Evolutionary conservation across 2,329 filamentous ascomycete species (phyloP), one percentile per base, ranked within the genome.

Genomic region (Apiospora malaysiana): DNA sequence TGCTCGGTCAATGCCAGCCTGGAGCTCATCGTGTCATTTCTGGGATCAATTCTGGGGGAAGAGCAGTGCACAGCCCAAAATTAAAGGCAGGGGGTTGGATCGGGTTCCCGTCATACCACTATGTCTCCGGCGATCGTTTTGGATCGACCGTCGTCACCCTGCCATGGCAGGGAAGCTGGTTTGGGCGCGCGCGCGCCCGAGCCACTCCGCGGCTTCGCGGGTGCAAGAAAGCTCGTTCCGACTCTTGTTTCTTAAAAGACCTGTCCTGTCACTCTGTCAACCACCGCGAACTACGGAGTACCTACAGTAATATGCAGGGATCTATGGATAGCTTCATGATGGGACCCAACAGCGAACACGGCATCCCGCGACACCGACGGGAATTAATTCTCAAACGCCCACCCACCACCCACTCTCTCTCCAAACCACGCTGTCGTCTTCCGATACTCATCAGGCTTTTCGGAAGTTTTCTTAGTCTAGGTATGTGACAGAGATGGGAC

Each of bases 91-190:
- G 56, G 51, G 56, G 56, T 23, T 40, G 56, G 56, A 63, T 63
- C 56, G 56, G 51, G 51, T 21, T 63, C 56, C 56, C 56, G 56
- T 63, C 56, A 63, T 63, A 45, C 65, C 65, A 67, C 23, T 12
- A 23, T 25, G 45, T 67, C 27, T 45, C 25, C 65, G 65, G 43
- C 65, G 65, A 67, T 67, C 65, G 65, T 67, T 67, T 67, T 23
- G 45, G 65, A 70, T 37, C 49, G 63, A 67, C 43, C 65, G 10
- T 68, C 72, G 75, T 79, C 76, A 72, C 76, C 78, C 72, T 75
- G 78, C 75, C 77, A 78, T 12, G 10, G 42, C 42, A 12, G 76
- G 78, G 72, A 43, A 32, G 45, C 27, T 59, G 27, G 27, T 16
- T 4, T n/a, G 32, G 32, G n/a, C n/a, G n/a, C 32, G 32, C 32